Base-by-base conservation (phyloP, 2,329 filamentous ascomycete species). In the Davidsoniella neocaledoniae region DNA sequence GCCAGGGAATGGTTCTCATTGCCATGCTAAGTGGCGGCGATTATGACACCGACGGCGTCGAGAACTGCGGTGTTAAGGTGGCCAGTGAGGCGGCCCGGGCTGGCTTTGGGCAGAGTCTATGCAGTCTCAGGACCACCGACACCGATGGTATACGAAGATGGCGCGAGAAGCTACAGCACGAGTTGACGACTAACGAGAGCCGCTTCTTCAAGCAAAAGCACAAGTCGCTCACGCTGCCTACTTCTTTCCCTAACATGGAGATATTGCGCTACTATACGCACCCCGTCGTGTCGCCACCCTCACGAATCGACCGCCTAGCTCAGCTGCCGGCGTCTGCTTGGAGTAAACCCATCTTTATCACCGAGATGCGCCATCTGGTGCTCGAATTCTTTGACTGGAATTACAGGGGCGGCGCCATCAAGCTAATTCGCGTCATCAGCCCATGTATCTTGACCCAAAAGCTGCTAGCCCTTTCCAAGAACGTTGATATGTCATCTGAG, bases 21-120 rank as follows among this genome's bases (percentile, higher is more conserved):
- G 91, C 91, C 0, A 68, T 98, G 54, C 87, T 98, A 75, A 95
- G 88, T 57, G 91, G 91, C 5, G 91, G 91, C 5, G 91, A 98
- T 63, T 98, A 98, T 58, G 70, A 90, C 0, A 85, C 88, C 0
- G 84, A 86, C 50, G 91, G 91, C 0, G 81, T 98, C 14, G 79
- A 84, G 0, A 83, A 85, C 3, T 94, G 88, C 57, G 91, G 91
- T 1, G 77, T 86, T 45, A 94, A 90, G 60, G 71, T 88, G 9
- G 90, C 91, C 0, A 91, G 84, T 56, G 86, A 95, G 61, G 93
- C 91, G 49, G 88, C 88, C 33, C 77, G 77, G 58, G 91, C 86
- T 48, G 87, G 88, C 0, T 96, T 90, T 62, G 91, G 90, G 2
- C 75, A 71, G 52, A 76, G 81, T 36, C 66, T 96, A 3, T 90